A percentile compares a stretch with the other conserved stretches of the same genome.
Evolutionary conservation across 441 rosid genomes (phyloP).

Genomic region (Gossypium davidsonii): DNA sequence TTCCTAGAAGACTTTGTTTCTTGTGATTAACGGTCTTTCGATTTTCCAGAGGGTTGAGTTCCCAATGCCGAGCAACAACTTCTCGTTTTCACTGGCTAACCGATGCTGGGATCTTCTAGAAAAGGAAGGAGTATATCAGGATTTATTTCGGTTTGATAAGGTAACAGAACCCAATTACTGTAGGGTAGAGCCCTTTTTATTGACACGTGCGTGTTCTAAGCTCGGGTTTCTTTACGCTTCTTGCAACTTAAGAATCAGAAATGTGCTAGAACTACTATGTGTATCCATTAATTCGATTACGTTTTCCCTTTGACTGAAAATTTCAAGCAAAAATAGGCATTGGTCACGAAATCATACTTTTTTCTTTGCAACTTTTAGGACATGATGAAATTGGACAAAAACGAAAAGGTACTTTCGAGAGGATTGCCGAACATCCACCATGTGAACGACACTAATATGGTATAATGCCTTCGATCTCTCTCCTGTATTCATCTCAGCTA

Average conservation of each 20-base stretch:
- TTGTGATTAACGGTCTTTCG: constrained; percentile 25
- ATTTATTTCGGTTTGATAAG: constrained; percentile 79
- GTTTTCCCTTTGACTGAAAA: neutral
- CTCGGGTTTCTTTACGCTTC: neutral
- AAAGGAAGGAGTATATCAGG: constrained; percentile 46
- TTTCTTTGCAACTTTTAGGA: constrained; percentile 41
- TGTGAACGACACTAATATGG: constrained; percentile 71
- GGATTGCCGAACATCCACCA: constrained; percentile 69
- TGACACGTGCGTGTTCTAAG: neutral
- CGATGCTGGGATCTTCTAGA: constrained; percentile 78
- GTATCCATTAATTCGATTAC: neutral
- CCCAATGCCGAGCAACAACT: constrained; percentile 78
- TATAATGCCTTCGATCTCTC: constrained; percentile 20
- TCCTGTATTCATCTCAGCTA: neutral
- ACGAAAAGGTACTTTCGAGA: constrained; percentile 66
- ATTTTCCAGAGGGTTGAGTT: constrained; percentile 78
- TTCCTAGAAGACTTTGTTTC: constrained; percentile 12
- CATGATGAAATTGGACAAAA: constrained; percentile 76
- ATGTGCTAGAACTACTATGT: constrained; percentile 9
- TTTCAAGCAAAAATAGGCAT: neutral
- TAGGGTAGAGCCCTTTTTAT: neutral
- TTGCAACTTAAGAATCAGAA: neutral
- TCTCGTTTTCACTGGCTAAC: constrained; percentile 84
- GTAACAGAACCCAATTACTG: constrained; percentile 27
- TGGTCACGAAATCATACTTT: neutral